Evolutionary conservation across 2,329 filamentous ascomycete genomes (phyloP), one percentile per base, ranked within the genome.

Genomic region (Aspergillus sp.): DNA sequence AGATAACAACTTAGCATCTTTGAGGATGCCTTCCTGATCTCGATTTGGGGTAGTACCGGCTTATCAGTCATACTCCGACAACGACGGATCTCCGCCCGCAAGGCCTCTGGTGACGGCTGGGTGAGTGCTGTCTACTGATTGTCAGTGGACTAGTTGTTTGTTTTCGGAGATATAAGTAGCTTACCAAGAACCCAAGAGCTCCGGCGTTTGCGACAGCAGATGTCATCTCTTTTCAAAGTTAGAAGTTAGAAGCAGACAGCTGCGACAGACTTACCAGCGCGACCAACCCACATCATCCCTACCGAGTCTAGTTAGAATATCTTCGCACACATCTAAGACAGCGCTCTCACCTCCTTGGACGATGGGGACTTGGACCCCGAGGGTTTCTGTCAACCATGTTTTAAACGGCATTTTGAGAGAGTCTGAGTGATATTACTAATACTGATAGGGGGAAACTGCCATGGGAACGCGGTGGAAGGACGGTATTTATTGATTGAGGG

Each of bases 241-340:
- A 51, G 23, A 6, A 19, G 12, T 8, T 19, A 31, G 27, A 35
- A 11, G 25, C 33, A 33, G 21, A 14, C 19, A 15, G 27, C 6
- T 45, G 40, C 19, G 21, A 9, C 19, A 15, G 4, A 21, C 54
- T 3, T 17, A 51, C 54, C 39, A 31, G 54, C 54, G n/a, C 40
- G 46, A 25, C 54, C 54, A 56, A 56, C 47, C 54, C 54, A 56
- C 47, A 56, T 51, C 54, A 56, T 56, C 21, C 54, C 54, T 56
- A 43, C n/a, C 25, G 27, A 31, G 27, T 11, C 27, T 31, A 2
- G 7, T 55, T 25, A 47, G 45, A 11, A 31, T 33, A 27, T 12
- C 4, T 47, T 47, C 14, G 14, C 12, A 19, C 15, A 15, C 15
- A 47, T 15, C 12, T 11, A 45, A 21, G 43, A 35, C 11, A 51